Base-by-base conservation (phyloP, 2,329 filamentous ascomycete species). In the Exutisphaerella laricina region DNA sequence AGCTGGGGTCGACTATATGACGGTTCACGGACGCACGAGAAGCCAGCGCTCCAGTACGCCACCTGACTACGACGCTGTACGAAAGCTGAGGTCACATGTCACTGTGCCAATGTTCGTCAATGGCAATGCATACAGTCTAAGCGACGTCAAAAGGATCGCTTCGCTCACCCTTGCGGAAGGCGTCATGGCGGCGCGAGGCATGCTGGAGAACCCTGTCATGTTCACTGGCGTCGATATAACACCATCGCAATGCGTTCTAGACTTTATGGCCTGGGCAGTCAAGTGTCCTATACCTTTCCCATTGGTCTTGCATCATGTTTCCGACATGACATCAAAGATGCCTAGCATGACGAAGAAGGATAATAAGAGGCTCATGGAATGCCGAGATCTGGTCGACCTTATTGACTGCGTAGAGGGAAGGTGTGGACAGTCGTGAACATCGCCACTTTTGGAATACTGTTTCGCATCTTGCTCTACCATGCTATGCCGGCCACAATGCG, bases 121-220 rank as follows among this genome's bases (percentile, higher is more conserved):
- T n/a, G 82, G 82, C 12, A 82, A 85, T 53, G 75, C 84, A 14
- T 84, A 83, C 53, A 73, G 78, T 21, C 66, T 82, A 2, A 23
- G 49, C 4, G 63, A 64, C 35, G 64, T 62, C 6, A 30, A 52
- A 5, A 47, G 51, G 16, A 66, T 67, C 45, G 59, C 58, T 1
- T 33, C 37, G 10, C 34, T 50, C 18, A 67, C 65, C 1, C 52
- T 51, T 5, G 65, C 58, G 1, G 63, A 67, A 40, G 66, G 82
- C 25, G 75, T 85, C 42, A 85, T 86, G 82, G 79, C 82, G 14
- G 82, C 82, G 5, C 73, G 82, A 35, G 82, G 80, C 6, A 68
- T 85, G 2, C 72, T 85, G 30, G 70, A 78, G 53, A 85, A 85
- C 61, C 82, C 82, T 1, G 78, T 79, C 3, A 64, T 85, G 37